Conservation (phyloP, 176 grass and related monocot genomes). For the Aegilops umbellulata region DNA sequence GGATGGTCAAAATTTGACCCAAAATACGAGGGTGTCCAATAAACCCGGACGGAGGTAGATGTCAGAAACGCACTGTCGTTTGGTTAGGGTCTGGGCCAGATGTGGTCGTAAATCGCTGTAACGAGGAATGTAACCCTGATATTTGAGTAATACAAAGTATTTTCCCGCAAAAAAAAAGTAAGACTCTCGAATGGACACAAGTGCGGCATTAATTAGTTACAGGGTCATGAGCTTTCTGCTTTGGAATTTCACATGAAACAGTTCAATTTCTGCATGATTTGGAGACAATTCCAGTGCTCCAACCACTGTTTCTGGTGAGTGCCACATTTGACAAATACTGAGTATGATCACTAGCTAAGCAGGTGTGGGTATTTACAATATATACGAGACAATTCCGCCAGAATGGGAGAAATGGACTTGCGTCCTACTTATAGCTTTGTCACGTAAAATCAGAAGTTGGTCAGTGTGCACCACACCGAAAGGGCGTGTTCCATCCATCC, state of each 20-base stretch:
- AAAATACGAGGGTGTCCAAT: too few species aligned
- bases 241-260: background rate
- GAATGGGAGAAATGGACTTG: slow-evolving; percentile 34
- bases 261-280: background rate
- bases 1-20: too few species aligned
- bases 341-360: background rate
- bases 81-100: too few species aligned
- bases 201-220: background rate
- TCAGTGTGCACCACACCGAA: background rate
- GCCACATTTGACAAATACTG: background rate
- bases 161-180: too few species aligned
- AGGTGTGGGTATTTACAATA: slow-evolving; percentile 11
- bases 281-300: background rate
- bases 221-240: background rate
- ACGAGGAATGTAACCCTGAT: too few species aligned
- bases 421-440: slow-evolving; percentile 23
- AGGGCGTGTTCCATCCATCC: background rate
- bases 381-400: slow-evolving; percentile 20
- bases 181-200: background rate
- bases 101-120: too few species aligned
- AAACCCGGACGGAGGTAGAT: too few species aligned
- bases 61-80: too few species aligned
- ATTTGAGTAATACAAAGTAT: too few species aligned
- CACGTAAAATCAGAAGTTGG: slow-evolving; percentile 9
- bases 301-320: background rate